phyloP scores from a whole-genome alignment of 768 basidiomycete species.

The Royoungia palumana region DNA sequence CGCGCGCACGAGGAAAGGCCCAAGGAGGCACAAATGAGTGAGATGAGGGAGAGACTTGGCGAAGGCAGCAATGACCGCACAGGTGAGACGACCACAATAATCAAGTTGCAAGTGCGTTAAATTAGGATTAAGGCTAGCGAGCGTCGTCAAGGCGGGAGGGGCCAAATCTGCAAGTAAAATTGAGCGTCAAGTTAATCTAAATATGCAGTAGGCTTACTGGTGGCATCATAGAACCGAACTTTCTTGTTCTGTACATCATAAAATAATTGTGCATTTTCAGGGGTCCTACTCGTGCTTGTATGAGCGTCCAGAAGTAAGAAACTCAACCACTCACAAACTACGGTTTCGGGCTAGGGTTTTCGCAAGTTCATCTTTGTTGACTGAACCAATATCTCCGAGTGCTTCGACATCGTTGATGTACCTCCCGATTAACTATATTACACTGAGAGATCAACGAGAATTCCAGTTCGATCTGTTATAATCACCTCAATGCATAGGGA shows the following conservation, averaged over 20 bases:
- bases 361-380: slow-evolving; percentile 83
- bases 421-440: slow-evolving; percentile 66
- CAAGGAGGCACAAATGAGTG: slow-evolving; percentile 73
- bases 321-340: slow-evolving; percentile 57
- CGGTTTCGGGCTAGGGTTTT: slow-evolving; percentile 80
- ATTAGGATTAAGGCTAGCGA: slow-evolving; percentile 82
- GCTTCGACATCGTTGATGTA: slow-evolving; percentile 89
- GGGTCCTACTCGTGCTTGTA: slow-evolving; percentile 46
- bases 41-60: slow-evolving; percentile 62
- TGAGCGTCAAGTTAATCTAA: slow-evolving; percentile 1
- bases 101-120: slow-evolving; percentile 77
- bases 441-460: not conserved
- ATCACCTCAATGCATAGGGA: slow-evolving; percentile 76
- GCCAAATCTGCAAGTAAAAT: slow-evolving; percentile 52
- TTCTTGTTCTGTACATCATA: slow-evolving; percentile 67
- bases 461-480: not conserved
- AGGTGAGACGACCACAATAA: slow-evolving; percentile 80
- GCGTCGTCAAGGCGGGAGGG: slow-evolving; percentile 61
- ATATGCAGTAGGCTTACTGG: slow-evolving; percentile 53
- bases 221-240: slow-evolving; percentile 83
- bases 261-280: slow-evolving; percentile 80
- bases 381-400: slow-evolving; percentile 78
- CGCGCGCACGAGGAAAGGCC: slow-evolving; percentile 79
- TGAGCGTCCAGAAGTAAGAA: not conserved
- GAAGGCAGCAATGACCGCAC: slow-evolving; percentile 57